A percentile compares a stretch with the other conserved stretches of the same genome.
Conservation (phyloP, 2,329 filamentous ascomycete genomes). For the Cadophora sp. region DNA sequence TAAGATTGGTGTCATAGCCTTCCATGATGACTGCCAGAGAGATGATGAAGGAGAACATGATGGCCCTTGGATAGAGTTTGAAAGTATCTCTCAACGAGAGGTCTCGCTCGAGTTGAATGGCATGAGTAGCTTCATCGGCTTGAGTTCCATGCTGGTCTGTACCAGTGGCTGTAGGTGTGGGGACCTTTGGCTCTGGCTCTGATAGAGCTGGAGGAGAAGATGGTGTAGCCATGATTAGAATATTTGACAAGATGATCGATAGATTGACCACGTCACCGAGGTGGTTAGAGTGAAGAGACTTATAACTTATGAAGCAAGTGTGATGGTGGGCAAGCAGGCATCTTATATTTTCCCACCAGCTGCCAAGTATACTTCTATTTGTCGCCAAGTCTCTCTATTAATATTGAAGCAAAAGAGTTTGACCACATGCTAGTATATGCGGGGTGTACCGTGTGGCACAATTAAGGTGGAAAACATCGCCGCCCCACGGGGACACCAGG, state of each 20-base stretch:
- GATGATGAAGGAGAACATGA: conserved; percentile 81
- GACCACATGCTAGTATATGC: background rate
- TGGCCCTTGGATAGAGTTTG: conserved; percentile 82
- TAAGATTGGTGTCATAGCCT: conserved; percentile 45
- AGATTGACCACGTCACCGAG: background rate
- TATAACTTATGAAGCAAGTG: background rate
- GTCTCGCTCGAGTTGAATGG: conserved; percentile 65
- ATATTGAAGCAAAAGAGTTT: background rate
- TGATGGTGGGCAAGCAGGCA: background rate
- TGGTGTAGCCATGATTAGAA: background rate
- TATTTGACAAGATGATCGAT: background rate
- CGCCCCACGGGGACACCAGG: background rate
- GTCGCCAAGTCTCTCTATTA: background rate
- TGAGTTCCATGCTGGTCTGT: background rate
- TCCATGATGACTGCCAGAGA: conserved; percentile 90
- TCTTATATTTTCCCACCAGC: background rate
- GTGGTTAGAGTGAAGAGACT: background rate
- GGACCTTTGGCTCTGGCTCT: conserved; percentile 10
- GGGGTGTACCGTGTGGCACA: background rate
- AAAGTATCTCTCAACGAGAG: conserved; percentile 79
- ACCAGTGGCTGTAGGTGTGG: background rate
- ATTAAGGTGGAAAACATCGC: conserved; percentile 3
- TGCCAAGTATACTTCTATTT: background rate
- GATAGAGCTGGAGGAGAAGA: conserved; percentile 6
- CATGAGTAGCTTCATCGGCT: conserved; percentile 48